Conservation (phyloP, 805 yeast species). For the Cyberlindnera mrakii region DNA sequence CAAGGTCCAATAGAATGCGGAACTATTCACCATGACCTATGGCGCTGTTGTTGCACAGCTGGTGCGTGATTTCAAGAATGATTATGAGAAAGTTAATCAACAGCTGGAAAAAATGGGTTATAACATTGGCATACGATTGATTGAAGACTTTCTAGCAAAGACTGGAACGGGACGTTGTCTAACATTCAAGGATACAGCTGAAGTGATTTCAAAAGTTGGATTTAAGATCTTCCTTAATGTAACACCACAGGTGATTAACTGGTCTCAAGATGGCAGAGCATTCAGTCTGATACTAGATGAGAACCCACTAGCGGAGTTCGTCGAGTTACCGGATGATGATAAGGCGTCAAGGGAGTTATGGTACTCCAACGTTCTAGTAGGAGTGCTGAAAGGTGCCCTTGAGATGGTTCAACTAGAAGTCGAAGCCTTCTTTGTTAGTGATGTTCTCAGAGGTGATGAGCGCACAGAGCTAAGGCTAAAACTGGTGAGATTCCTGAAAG, state of each 20-base stretch:
- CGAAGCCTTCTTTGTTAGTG: conserved; percentile 74
- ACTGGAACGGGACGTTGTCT: conserved; percentile 82
- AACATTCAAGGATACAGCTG: conserved; percentile 79
- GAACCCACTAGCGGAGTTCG: conserved; percentile 92
- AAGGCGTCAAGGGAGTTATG: conserved; percentile 67
- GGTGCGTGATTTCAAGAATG: conserved; percentile 73
- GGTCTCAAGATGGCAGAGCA: conserved; percentile 70
- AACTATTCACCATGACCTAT: conserved; percentile 88
- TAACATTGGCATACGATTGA: conserved; percentile 83
- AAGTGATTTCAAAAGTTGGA: conserved; percentile 77
- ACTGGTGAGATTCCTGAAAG: conserved; percentile 68
- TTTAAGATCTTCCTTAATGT: conserved; percentile 85
- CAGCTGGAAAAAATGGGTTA: conserved; percentile 93
- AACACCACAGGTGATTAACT: conserved; percentile 66
- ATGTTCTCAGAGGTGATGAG: conserved; percentile 76
- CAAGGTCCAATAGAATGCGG: conserved; percentile 55
- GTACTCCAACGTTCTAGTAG: conserved; percentile 89
- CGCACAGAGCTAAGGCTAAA: conserved; percentile 73
- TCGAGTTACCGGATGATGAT: conserved; percentile 83
- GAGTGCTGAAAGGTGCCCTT: conserved; percentile 84
- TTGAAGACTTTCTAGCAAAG: conserved; percentile 88
- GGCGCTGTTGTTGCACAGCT: conserved; percentile 91
- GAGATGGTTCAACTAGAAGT: conserved; percentile 96
- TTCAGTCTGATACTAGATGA: conserved; percentile 72
- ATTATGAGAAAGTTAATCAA: conserved; percentile 71